A percentile compares a stretch with the other conserved stretches of the same genome.
These are phyloP conservation scores for Pyricularia grisea DNA, from an alignment of 2,329 filamentous ascomycete species.

Conservation along the genomic window DNA sequence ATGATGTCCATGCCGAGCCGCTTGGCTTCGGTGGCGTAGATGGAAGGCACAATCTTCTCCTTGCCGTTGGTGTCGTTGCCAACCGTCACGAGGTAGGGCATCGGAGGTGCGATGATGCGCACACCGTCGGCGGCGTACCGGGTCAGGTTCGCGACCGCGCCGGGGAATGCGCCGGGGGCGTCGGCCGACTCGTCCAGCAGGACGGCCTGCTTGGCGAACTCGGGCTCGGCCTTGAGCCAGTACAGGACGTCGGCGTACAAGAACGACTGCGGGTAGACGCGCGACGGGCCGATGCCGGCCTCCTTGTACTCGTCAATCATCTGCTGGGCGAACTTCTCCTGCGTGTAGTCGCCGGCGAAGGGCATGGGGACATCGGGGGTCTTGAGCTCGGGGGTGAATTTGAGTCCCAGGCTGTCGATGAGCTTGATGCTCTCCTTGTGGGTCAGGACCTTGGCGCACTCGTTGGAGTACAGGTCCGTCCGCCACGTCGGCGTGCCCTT, in stretches of 20 bases:
- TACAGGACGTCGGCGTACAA: conserved; percentile 54
- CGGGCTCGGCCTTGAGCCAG: conserved; percentile 54
- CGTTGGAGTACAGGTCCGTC: conserved; percentile 52
- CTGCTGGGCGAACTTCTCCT: conserved; percentile 54
- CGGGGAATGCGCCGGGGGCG: conserved; percentile 35
- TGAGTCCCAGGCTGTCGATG: conserved; percentile 7
- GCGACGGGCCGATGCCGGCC: conserved; percentile 38
- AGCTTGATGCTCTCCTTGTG: conserved; percentile 9
- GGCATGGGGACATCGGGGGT: conserved; percentile 56
- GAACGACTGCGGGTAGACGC: conserved; percentile 59
- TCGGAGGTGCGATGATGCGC: conserved; percentile 51
- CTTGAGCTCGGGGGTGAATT: conserved; percentile 10
- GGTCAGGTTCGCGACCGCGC: conserved; percentile 47
- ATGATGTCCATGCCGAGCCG: conserved; percentile 54
- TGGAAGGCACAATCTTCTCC: conserved; percentile 47
- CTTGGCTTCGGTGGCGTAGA: conserved; percentile 52
- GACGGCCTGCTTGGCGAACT: conserved; percentile 52
- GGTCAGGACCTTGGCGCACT: conserved; percentile 6
- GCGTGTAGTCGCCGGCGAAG: conserved; percentile 52
- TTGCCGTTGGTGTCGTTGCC: conserved; percentile 25
- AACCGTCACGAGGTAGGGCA: conserved; percentile 50
- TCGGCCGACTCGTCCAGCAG: conserved; percentile 56
- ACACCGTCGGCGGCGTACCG: conserved; percentile 48
- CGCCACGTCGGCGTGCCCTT: conserved; percentile 50
- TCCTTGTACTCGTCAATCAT: conserved; percentile 50